Base-by-base conservation (phyloP, 352 stramenopile genomes). In the Phytophthora hibernalis region DNA sequence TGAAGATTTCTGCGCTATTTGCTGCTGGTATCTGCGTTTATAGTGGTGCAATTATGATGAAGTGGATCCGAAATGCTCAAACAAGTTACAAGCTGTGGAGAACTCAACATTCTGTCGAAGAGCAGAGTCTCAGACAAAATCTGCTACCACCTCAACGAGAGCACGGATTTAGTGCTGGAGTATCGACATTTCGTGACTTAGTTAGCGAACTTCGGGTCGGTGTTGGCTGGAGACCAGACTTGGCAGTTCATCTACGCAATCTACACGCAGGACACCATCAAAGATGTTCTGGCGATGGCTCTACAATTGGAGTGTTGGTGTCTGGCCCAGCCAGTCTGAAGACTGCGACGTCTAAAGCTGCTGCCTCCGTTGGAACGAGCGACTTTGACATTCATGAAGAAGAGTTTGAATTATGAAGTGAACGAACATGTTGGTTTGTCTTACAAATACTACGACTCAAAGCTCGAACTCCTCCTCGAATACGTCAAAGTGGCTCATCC, bases 291-390 rank as follows among this genome's bases (percentile, higher is more conserved):
- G 12, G 26, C 4, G 52, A 30, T 15, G 40, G 20, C 31, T 47
- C 30, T 20, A 1, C 30, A 1, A 69, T 83, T 22, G 76, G 70
- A 2, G 58, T 82, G 16, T 61, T 84, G 15, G 61, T 82, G 28
- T 84, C 76, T 3, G 76, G 72, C 10, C 73, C 76, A 12, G 38
- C 53, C 0, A 63, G 52, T 13, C 61, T 84, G 43, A 84, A 81
- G 54, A 45, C 54, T 43, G 49, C 61, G 11, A 49, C 37, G 20
- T 38, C n/a, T 5, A 33, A 16, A 53, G 61, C 67, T 20, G 52
- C 55, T 21, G 54, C 48, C 18, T 31, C 51, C 10, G 44, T 74
- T 24, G 20, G 37, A 38, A 26, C 59, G 20, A 48, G n/a, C 4
- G 48, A 50, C n/a, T 74, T 74, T 52, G 67, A 74, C 22, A 49